Evolutionary conservation across 805 yeast genomes (phyloP), one percentile per base, ranked within the genome.

Genomic region (Metschnikowia kunwiensis): DNA sequence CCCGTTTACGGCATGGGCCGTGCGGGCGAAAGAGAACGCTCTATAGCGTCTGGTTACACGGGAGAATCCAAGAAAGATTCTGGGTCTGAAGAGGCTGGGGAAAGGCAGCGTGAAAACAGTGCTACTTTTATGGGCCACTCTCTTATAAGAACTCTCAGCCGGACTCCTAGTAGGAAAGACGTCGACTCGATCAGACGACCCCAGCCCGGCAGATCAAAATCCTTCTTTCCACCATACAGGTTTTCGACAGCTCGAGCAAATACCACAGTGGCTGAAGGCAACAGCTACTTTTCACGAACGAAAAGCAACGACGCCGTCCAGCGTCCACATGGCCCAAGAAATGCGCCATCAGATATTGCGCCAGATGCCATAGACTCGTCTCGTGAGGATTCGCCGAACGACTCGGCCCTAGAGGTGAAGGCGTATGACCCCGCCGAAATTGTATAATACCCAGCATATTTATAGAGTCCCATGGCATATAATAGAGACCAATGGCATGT

Each of bases 1-100:
- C 93, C 94, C 0, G 89, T 84, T 2, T 68, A 68, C 47, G 91
- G 86, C 1, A 82, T 84, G 91, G 88, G 86, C 1, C 68, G 65
- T 8, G 83, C 91, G 3, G 55, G 75, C 27, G 60, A 57, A 18
- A 62, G 73, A 36, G 89, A 83, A 48, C 61, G 61, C 29, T 65
- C 80, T 0, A 78, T 83, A 36, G 86, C 86, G 4, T 47, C 53
- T 5, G 56, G 56, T 7, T 24, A 15, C 23, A 27, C 36, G 7
- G 35, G 36, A 12, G 47, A 36, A 15, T 17, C 7, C 21, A 24
- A 29, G 13, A 32, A 34, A 20, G 37, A 28, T 9, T 23, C 33
- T 12, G 24, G 7, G 5, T 19, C 24, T 5, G 32, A 17, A 6
- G 30, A 23, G 12, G 25, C 41, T n/a, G 27, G 19, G 14, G 15